These are phyloP conservation scores for Hericium rajendrae DNA, from an alignment of 768 basidiomycete species.

Conservation along the genomic window DNA sequence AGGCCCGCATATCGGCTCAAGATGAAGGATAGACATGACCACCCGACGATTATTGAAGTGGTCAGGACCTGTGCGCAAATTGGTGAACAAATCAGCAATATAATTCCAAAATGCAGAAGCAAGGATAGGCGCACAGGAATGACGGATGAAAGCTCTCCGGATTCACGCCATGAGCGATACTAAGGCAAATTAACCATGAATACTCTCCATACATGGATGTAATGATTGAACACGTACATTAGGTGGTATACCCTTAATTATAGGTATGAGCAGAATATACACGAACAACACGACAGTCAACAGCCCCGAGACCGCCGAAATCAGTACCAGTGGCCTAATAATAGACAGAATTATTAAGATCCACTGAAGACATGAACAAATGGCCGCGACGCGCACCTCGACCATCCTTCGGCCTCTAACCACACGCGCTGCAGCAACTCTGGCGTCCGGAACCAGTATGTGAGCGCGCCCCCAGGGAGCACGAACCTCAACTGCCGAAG, in stretches of 20 bases:
- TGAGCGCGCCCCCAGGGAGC: constrained; percentile 55
- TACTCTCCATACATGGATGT: neutral
- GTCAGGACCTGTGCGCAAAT: constrained; percentile 37
- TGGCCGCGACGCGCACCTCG: constrained; percentile 28
- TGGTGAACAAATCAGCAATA: neutral
- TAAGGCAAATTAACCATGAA: constrained; percentile 18
- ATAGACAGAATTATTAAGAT: neutral
- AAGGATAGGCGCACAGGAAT: constrained; percentile 38
- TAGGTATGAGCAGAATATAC: constrained; percentile 60
- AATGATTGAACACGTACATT: constrained; percentile 40
- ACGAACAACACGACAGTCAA: constrained; percentile 63
- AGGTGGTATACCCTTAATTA: constrained; percentile 56
- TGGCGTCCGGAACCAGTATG: constrained; percentile 52
- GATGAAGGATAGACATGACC: constrained; percentile 50
- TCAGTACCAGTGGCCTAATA: constrained; percentile 41
- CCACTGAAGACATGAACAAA: neutral
- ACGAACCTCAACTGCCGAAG: constrained; percentile 67
- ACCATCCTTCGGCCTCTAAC: constrained; percentile 39
- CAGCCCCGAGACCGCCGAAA: constrained; percentile 44
- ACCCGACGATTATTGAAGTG: constrained; percentile 58
- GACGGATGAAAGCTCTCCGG: constrained; percentile 54
- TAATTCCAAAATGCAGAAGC: neutral
- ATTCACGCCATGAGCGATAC: constrained; percentile 71
- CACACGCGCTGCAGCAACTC: constrained; percentile 37
- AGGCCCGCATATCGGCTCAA: constrained; percentile 59